Evolutionary conservation across 2,329 filamentous ascomycete genomes (phyloP).

Genomic region (Neonectria ditissima): DNA sequence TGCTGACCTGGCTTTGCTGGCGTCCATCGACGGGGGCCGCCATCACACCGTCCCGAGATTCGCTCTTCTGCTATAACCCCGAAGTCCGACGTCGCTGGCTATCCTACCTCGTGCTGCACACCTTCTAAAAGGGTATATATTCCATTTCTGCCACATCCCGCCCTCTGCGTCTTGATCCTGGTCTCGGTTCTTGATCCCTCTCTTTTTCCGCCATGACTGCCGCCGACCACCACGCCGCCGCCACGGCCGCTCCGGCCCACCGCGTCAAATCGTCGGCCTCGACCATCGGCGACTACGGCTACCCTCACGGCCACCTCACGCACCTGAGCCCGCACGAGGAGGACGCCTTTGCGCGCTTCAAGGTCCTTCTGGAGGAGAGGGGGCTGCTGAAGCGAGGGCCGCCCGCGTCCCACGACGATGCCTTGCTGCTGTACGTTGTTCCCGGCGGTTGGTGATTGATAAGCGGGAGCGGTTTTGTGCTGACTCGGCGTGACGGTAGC

Average conservation of each 20-base stretch:
- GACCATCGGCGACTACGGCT: conserved; percentile 59
- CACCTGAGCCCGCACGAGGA: conserved; percentile 79
- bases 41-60: background rate
- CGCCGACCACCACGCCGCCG: conserved; percentile 36
- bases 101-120: no score
- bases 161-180: background rate
- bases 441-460: background rate
- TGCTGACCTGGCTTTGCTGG: background rate
- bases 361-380: conserved; percentile 72
- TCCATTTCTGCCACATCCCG: no score
- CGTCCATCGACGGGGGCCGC: background rate
- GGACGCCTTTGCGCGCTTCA: conserved; percentile 77
- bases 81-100: background rate
- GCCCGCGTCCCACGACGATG: conserved; percentile 76
- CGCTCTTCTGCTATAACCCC: background rate
- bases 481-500: conserved; percentile 58
- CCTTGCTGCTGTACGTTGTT: conserved; percentile 74
- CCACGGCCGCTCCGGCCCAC: conserved; percentile 42
- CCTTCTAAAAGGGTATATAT: no score
- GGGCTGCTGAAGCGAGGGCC: conserved; percentile 71
- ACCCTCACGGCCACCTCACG: conserved; percentile 83
- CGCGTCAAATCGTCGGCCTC: conserved; percentile 48
- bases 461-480: conserved; percentile 11
- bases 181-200: no score
- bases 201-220: conserved; percentile 44